Base-by-base conservation (phyloP, 257 asterid species). In the Plectranthus barbatus region DNA sequence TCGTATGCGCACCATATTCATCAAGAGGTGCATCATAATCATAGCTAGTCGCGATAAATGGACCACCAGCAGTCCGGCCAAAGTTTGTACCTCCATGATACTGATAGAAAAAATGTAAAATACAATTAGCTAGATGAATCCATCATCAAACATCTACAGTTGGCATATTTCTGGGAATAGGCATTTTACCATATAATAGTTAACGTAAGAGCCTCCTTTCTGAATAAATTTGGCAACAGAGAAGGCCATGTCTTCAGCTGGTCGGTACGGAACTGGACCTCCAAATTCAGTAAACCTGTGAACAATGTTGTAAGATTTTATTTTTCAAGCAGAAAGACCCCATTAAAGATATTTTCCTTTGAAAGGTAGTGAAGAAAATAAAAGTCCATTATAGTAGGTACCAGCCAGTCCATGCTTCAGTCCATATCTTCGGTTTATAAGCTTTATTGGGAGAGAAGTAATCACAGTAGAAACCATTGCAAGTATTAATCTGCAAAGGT, bases 321-420 rank as follows among this genome's bases (percentile, higher is more conserved):
- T 24, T 44, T 52, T 2, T 41, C 26, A 14, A 33, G 2, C 0
- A 31, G 36, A 21, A 44, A 20, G 24, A 36, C 44, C 50, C 33
- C 46, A 3, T 45, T 18, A 14, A 17, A 46, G 26, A 36, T 24
- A 29, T 14, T 62, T 55, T 31, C 34, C 23, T 26, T 62, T 15
- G 26, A 23, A 29, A 51, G 26, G 9, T 12, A n/a, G 19, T 11
- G 58, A 44, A 44, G 48, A 42, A 58, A 52, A 48, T 24, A 45
- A 49, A 54, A 37, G 1, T 45, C 9, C 19, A 58, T 37, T 44
- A 31, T 60, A 41, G 18, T 62, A 45, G 21, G 58, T 76, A 85
- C 98, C 98, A 92, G 76, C 97, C 98, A 59, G 95, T 92, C 97
- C 98, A 92, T 23, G 97, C 97, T 84, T 92, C 98, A 4, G 98